phyloP scores from a whole-genome alignment of 352 stramenopile genomes.

The Phytopythium mirpurense region DNA sequence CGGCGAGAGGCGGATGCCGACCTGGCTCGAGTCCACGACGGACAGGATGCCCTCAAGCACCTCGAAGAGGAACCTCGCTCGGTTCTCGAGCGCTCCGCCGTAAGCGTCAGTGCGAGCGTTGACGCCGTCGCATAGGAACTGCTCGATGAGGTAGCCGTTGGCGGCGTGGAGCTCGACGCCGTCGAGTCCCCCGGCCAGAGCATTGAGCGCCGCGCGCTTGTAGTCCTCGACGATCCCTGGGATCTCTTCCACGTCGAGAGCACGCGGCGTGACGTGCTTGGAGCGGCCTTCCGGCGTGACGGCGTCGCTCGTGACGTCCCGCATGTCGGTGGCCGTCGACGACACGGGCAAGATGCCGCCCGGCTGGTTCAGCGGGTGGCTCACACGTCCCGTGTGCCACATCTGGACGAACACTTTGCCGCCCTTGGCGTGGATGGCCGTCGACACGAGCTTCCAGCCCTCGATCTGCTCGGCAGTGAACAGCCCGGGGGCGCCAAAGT shows the following conservation, averaged over 20 bases:
- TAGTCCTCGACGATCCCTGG: constrained; percentile 61
- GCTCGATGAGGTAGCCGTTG: constrained; percentile 89
- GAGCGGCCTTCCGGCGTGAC: constrained; percentile 31
- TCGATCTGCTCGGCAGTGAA: constrained; percentile 37
- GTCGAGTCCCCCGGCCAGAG: constrained; percentile 48
- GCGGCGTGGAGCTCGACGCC: constrained; percentile 78
- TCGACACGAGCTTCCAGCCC: constrained; percentile 46
- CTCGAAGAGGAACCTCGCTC: constrained; percentile 33
- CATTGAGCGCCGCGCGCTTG: constrained; percentile 51
- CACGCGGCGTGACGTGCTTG: constrained; percentile 35
- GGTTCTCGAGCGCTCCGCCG: constrained; percentile 44
- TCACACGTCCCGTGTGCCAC: constrained; percentile 25
- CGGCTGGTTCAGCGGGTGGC: constrained; percentile 28
- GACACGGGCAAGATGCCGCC: constrained; percentile 41
- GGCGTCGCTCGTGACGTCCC: constrained; percentile 6
- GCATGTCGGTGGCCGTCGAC: constrained; percentile 34
- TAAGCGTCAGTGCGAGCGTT: constrained; percentile 85
- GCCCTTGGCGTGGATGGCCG: constrained; percentile 52
- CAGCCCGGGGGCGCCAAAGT: constrained; percentile 36
- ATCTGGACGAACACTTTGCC: constrained; percentile 29
- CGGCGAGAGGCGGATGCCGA: constrained; percentile 28
- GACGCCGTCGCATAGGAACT: constrained; percentile 71
- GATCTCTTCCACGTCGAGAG: constrained; percentile 72
- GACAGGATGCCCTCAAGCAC: constrained; percentile 45
- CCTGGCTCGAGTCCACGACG: constrained; percentile 25